phyloP scores from a whole-genome alignment of 2,329 filamentous ascomycete genomes.

The Sporothrix pseudoabietina region DNA sequence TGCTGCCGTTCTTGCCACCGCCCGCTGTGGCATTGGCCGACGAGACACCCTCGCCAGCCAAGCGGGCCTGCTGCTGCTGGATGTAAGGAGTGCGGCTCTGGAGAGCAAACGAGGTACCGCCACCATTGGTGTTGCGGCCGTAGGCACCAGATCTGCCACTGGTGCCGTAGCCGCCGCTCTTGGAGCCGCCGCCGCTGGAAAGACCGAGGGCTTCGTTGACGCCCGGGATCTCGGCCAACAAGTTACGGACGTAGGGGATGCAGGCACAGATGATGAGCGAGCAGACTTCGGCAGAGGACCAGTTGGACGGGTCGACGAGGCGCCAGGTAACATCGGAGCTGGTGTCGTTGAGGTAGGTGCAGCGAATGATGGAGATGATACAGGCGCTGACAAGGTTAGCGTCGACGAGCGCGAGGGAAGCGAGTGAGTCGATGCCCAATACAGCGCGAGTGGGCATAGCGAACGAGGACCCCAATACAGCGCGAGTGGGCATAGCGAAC shows the following conservation, averaged over 20 bases:
- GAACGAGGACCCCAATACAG: neutral
- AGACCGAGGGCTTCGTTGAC: constrained; percentile 24
- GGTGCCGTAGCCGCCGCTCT: neutral
- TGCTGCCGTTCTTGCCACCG: neutral
- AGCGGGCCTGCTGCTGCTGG: neutral
- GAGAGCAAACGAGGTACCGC: constrained; percentile 17
- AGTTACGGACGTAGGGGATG: constrained; percentile 26
- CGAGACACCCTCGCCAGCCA: neutral
- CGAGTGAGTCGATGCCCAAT: no score
- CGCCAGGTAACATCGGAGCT: constrained; percentile 43
- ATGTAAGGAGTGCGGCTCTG: constrained; percentile 9
- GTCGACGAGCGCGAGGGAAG: no score
- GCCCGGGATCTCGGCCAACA: constrained; percentile 21
- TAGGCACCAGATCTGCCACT: neutral
- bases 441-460: neutral
- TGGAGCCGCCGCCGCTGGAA: neutral
- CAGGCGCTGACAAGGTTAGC: constrained; percentile 37
- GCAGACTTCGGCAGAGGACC: constrained; percentile 44
- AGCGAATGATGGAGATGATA: constrained; percentile 46
- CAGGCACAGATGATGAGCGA: constrained; percentile 44
- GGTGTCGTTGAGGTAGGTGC: constrained; percentile 42
- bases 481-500: neutral
- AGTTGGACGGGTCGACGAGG: constrained; percentile 34
- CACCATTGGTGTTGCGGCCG: neutral
- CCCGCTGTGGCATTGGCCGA: neutral